Evolutionary conservation across 352 stramenopile species (phyloP).

Genomic region (Globisporangium splendens): DNA sequence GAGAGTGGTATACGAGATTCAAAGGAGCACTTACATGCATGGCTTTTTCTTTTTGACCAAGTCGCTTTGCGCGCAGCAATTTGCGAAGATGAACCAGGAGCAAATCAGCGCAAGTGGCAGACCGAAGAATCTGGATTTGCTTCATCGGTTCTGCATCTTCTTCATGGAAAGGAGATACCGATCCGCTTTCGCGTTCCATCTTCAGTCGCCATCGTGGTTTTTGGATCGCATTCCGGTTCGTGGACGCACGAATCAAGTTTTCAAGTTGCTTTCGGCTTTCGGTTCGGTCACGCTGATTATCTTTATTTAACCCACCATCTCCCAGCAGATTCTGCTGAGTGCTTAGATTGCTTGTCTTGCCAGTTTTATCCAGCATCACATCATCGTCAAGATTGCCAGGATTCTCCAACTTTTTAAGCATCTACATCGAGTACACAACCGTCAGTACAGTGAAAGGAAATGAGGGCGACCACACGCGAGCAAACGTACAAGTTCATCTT

Average conservation of each 20-base stretch:
- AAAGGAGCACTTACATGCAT: conserved; percentile 17
- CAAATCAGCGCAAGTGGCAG: conserved; percentile 26
- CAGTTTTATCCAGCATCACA: not conserved
- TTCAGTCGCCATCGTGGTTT: conserved; percentile 53
- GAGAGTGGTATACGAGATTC: not conserved
- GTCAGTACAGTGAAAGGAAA: not conserved
- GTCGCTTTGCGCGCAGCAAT: conserved; percentile 31
- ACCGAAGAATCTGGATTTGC: conserved; percentile 41
- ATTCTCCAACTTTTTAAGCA: conserved; percentile 28
- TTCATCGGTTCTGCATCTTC: conserved; percentile 22
- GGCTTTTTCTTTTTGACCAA: conserved; percentile 32
- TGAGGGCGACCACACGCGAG: not conserved
- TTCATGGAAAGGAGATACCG: conserved; percentile 23
- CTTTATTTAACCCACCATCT: not conserved
- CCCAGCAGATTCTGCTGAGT: not conserved
- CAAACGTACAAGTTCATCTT: conserved; percentile 41
- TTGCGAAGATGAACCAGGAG: conserved; percentile 23
- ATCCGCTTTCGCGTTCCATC: conserved; percentile 25
- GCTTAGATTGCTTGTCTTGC: not conserved
- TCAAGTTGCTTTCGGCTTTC: conserved; percentile 41
- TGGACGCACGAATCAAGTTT: conserved; percentile 32
- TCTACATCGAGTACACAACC: conserved; percentile 9
- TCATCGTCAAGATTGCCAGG: conserved; percentile 10
- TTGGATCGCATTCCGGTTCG: conserved; percentile 19
- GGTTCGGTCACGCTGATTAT: conserved; percentile 28